Evolutionary conservation across 345 rosid genomes (phyloP), one percentile per base, ranked within the genome.

Genomic region (Eucalyptus erythrocorys): DNA sequence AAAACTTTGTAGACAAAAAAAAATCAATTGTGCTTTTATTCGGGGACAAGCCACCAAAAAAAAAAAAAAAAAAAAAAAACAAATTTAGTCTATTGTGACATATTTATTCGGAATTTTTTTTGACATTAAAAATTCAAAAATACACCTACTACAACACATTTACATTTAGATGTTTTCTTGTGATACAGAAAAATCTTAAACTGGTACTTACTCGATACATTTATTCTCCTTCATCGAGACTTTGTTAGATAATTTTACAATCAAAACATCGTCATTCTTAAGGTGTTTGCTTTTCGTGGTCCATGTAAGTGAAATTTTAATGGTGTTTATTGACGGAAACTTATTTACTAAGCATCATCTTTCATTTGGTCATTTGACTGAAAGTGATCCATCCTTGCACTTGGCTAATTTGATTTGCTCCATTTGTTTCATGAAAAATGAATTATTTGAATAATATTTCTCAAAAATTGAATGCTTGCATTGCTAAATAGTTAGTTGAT

Each of bases 81-180:
- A 51, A 51, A 51, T 51, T 51, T 51, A 51, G 57, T 51, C 57
- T 51, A 7, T 51, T 8, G 0, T 51, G 57, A 51, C 57, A 3
- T 51, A 51, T 51, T 19, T 51, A 51, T 51, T 51, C 4, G 0
- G 57, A 51, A 17, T 50, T 19, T 51, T 50, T 50, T 7, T 1
- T 0, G 0, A 51, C 19, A 51, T 19, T 51, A 7, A 51, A 55
- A 55, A 24, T 55, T 24, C 0, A 22, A 55, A 9, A 24, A 22
- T 55, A 55, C 7, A 55, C 27, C 27, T 9, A 2, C 13, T 2
- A 22, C 3, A 1, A 24, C 12, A 55, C 59, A 55, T 2, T 55
- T 51, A 7, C 0, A 17, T 19, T 9, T 3, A 51, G 4, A 51
- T 51, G 57, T 55, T 24, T 9, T 1, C 61, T 24, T 55, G 61